A percentile compares a stretch with the other conserved stretches of the same genome.
These are phyloP conservation scores for Metschnikowia vanudenii DNA, from an alignment of 805 yeast genomes.

Conservation along the genomic window DNA sequence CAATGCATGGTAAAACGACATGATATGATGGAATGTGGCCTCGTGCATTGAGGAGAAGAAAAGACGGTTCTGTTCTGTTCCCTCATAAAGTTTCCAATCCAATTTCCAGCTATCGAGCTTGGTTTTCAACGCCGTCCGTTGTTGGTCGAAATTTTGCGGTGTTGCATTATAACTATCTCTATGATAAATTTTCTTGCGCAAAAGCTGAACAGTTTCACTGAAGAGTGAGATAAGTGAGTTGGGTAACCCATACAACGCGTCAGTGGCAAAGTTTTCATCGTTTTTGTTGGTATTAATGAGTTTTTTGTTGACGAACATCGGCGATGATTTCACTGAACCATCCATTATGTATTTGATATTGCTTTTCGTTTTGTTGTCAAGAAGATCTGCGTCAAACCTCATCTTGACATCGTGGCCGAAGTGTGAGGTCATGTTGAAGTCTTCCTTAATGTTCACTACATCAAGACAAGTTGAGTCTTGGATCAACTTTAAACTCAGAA, in stretches of 20 bases:
- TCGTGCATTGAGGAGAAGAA: conserved; percentile 59
- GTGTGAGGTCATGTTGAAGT: conserved; percentile 27
- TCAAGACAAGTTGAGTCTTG: conserved; percentile 70
- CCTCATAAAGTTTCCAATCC: conserved; percentile 62
- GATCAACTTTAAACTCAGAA: conserved; percentile 67
- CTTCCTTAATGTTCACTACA: conserved; percentile 35
- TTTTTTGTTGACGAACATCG: conserved; percentile 42
- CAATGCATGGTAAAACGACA: conserved; percentile 73
- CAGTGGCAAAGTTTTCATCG: conserved; percentile 65
- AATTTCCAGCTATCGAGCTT: conserved; percentile 63
- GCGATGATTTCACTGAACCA: conserved; percentile 27
- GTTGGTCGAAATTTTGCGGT: conserved; percentile 35
- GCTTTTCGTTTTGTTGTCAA: conserved; percentile 15
- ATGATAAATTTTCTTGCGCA: conserved; percentile 60
- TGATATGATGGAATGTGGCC: conserved; percentile 75
- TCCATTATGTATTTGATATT: conserved; percentile 22
- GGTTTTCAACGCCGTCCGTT: conserved; percentile 35
- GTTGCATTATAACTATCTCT: conserved; percentile 28
- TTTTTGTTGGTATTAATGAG: conserved; percentile 47
- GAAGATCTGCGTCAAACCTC: conserved; percentile 16
- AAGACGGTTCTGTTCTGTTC: conserved; percentile 18
- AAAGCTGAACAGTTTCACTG: conserved; percentile 65
- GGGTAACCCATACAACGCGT: conserved; percentile 81
- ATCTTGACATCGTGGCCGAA: conserved; percentile 31
- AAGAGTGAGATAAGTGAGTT: conserved; percentile 72